Base-by-base conservation (phyloP, 2,329 filamentous ascomycete genomes). In the Aspergillus neotritici region DNA sequence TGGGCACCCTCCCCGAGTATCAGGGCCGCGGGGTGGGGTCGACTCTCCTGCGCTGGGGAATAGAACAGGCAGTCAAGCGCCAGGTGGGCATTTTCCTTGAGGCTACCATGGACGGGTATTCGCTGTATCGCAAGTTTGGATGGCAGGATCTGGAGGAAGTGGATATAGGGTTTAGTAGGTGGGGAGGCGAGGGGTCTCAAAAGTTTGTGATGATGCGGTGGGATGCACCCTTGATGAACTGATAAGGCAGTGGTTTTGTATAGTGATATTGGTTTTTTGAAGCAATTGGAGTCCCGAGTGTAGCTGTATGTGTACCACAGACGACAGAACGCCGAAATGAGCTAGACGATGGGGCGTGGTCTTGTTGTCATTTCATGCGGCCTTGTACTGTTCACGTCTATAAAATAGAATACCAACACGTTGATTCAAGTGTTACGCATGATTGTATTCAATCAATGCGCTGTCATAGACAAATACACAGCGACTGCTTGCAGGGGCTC, bases 81-180 rank as follows among this genome's bases (percentile, higher is more conserved):
- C 62, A 67, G 0, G 49, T 63, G 11, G 68, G 72, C 34, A 65
- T 69, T 8, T 80, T 73, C 55, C 56, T 80, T 1, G 75, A 79
- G 46, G 72, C 75, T 7, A 77, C 75, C 35, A 67, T 65, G 0
- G 66, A 65, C 12, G 76, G 73, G 2, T 68, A 62, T 44, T 64
- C 61, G 1, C 41, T 78, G 13, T 80, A 80, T 59, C 56, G 66
- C 45, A 71, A 66, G 48, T 64, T 71, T 51, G 76, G 75, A 3
- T 80, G 75, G 49, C 53, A 55, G 41, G 56, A 63, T 6, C 46
- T 72, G 12, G 69, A 67, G 2, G 57, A 63, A 34, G 39, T 70
- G 11, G 37, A 37, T 21, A 57, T 75, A 35, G 60, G 70, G n/a
- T 58, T 61, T 6, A 58, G 55, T 1, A 46, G 32, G 3, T 64